Percentiles rank a stretch among this genome's conserved stretches.
phyloP scores from a whole-genome alignment of 2,329 filamentous ascomycete genomes.

The Xylaria sp. region DNA sequence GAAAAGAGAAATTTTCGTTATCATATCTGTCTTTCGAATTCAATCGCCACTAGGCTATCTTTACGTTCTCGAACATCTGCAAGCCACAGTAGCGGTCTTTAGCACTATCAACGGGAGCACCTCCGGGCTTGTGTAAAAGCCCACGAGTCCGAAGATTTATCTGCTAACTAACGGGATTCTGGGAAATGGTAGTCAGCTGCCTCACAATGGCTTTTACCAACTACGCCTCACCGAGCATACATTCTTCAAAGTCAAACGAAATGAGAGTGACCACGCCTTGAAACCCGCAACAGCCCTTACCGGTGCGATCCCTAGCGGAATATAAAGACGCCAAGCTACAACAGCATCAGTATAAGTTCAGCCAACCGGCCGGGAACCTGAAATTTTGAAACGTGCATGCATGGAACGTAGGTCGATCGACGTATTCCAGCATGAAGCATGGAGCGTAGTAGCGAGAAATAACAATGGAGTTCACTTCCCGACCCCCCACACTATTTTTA shows the following conservation, averaged over 20 bases:
- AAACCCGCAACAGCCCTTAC: neutral
- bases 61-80: too few relatives aligned
- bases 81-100: too few relatives aligned
- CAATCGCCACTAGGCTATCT: neutral
- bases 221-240: neutral
- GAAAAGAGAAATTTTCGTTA: neutral
- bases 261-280: neutral
- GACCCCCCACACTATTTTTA: neutral
- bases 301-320: neutral
- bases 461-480: neutral
- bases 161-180: neutral
- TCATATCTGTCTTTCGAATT: neutral
- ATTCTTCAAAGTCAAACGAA: neutral
- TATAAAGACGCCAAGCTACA: constrained; percentile 8
- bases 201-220: constrained; percentile 1
- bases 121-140: neutral
- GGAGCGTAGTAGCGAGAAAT: neutral
- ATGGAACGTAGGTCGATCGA: neutral
- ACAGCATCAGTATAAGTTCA: neutral
- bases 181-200: neutral
- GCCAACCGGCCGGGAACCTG: neutral
- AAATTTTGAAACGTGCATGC: constrained; percentile 1
- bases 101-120: too few relatives aligned
- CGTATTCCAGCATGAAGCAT: neutral
- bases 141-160: neutral